A percentile compares a stretch with the other conserved stretches of the same genome.
Conservation (phyloP, 2,329 filamentous ascomycete genomes). For the Cadophora malorum region DNA sequence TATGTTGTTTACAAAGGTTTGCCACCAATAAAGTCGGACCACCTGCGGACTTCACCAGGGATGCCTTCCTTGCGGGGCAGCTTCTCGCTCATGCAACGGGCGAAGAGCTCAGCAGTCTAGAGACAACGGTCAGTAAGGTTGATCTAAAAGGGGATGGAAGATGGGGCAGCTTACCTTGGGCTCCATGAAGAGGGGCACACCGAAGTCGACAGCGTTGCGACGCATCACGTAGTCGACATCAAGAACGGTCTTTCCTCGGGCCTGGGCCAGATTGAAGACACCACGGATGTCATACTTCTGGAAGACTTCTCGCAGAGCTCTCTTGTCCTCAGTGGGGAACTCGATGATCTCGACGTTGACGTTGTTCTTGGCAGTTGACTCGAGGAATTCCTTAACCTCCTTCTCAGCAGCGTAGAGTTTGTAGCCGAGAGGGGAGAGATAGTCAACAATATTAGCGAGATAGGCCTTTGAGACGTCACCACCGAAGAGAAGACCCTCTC, state of each 20-base stretch:
- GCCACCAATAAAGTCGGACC: conserved; percentile 93
- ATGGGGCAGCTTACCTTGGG: conserved; percentile 74
- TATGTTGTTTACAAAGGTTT: conserved; percentile 68
- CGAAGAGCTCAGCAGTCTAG: conserved; percentile 93
- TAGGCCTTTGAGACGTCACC: conserved; percentile 76
- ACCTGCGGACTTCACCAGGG: conserved; percentile 87
- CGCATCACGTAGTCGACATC: conserved; percentile 99
- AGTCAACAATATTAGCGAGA: conserved; percentile 83
- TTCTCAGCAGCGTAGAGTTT: conserved; percentile 88
- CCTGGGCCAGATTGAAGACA: conserved; percentile 91
- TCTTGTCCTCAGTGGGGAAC: conserved; percentile 96
- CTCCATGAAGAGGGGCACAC: conserved; percentile 97
- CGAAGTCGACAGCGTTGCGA: conserved; percentile 97
- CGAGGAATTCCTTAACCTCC: conserved; percentile 83
- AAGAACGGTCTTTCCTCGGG: conserved; percentile 79
- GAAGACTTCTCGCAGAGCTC: conserved; percentile 92
- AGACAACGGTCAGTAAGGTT: conserved; percentile 34
- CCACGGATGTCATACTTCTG: conserved; percentile 96
- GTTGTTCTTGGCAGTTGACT: conserved; percentile 70
- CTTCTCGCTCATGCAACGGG: conserved; percentile 97
- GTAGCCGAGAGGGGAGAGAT: conserved; percentile 87
- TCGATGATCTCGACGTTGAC: conserved; percentile 88
- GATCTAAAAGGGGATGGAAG: not conserved
- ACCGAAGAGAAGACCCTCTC: conserved; percentile 93
- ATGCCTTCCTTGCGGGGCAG: conserved; percentile 87